Conservation (phyloP, 2,329 filamentous ascomycete species). For the Fusarium stilboides region DNA sequence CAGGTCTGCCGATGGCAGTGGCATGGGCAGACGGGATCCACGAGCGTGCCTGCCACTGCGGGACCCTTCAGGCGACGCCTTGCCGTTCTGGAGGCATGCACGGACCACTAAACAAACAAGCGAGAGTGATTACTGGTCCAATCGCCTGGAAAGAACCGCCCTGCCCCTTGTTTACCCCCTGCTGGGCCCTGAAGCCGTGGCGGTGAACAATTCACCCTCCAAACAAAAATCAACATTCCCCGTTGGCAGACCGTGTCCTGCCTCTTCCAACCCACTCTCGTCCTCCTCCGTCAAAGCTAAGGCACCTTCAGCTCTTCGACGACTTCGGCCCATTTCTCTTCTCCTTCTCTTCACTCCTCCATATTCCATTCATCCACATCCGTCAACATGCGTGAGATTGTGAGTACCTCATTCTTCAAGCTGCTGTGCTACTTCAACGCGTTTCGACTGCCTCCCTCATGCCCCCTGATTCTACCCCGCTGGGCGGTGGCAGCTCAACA, state of each 20-base stretch:
- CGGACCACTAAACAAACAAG: constrained; percentile 55
- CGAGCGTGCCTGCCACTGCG: constrained; percentile 37
- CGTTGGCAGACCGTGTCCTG: constrained; percentile 46
- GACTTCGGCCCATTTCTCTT: constrained; percentile 44
- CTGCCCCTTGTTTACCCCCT: constrained; percentile 46
- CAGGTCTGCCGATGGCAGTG: constrained; percentile 11
- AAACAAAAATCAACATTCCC: constrained; percentile 58
- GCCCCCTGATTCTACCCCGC: constrained; percentile 59
- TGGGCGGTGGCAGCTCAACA: constrained; percentile 40
- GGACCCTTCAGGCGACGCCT: constrained; percentile 45
- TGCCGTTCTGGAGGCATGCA: constrained; percentile 51
- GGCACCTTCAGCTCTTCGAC: constrained; percentile 53
- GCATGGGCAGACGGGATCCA: constrained; percentile 32
- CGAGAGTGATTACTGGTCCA: constrained; percentile 49
- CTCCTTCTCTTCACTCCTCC: constrained; percentile 47
- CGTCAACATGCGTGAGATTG: constrained; percentile 78
- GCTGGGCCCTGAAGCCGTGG: constrained; percentile 49
- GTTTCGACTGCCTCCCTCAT: constrained; percentile 17
- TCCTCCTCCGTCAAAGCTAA: constrained; percentile 54
- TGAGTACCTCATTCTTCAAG: constrained; percentile 60
- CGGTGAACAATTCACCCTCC: constrained; percentile 55
- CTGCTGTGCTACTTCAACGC: constrained; percentile 20
- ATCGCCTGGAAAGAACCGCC: constrained; percentile 45
- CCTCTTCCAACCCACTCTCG: constrained; percentile 50
- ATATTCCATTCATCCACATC: constrained; percentile 47